These are phyloP conservation scores for Saposhnikovia divaricata DNA, from an alignment of 129 eudicot genomes.

Conservation along the genomic window DNA sequence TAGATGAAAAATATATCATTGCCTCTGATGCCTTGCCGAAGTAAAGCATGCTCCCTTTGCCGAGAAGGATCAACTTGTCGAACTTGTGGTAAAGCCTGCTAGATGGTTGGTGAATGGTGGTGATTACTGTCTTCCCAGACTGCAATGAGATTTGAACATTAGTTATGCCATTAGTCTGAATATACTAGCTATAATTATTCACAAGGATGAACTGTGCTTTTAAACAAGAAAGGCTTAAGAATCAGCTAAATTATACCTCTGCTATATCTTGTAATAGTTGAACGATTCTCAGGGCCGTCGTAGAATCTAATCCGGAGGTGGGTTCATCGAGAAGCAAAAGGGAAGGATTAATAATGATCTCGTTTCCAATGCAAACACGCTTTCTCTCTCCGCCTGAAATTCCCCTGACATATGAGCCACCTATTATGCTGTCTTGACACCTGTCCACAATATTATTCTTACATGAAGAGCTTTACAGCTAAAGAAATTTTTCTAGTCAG, in stretches of 20 bases:
- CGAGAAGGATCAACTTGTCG: slow-evolving; percentile 78
- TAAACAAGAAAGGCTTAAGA: not conserved
- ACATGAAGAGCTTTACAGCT: not conserved
- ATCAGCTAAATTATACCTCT: slow-evolving; percentile 43
- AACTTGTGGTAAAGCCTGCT: slow-evolving; percentile 93
- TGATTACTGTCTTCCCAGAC: slow-evolving; percentile 87
- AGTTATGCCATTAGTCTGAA: not conserved
- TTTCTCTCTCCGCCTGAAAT: slow-evolving; percentile 96
- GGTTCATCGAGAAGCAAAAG: slow-evolving; percentile 95
- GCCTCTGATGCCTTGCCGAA: slow-evolving; percentile 91
- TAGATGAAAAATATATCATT: slow-evolving; percentile 73
- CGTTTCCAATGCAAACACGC: slow-evolving; percentile 88
- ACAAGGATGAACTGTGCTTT: not conserved
- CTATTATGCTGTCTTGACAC: slow-evolving; percentile 93
- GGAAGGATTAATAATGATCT: slow-evolving; percentile 84
- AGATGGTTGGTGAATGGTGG: slow-evolving; percentile 97
- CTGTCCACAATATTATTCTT: slow-evolving; percentile 29
- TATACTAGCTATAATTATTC: not conserved
- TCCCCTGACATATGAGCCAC: slow-evolving; percentile 89
- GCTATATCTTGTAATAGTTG: slow-evolving; percentile 79
- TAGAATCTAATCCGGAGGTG: slow-evolving; percentile 94
- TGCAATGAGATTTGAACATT: slow-evolving; percentile 14
- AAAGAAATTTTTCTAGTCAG: too few relatives aligned
- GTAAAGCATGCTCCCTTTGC: slow-evolving; percentile 79
- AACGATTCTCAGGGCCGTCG: slow-evolving; percentile 77